Percentiles rank a stretch among this genome's conserved stretches.
Conservation (phyloP, 495 filamentous ascomycete genomes). For the Penicillium roqueforti region DNA sequence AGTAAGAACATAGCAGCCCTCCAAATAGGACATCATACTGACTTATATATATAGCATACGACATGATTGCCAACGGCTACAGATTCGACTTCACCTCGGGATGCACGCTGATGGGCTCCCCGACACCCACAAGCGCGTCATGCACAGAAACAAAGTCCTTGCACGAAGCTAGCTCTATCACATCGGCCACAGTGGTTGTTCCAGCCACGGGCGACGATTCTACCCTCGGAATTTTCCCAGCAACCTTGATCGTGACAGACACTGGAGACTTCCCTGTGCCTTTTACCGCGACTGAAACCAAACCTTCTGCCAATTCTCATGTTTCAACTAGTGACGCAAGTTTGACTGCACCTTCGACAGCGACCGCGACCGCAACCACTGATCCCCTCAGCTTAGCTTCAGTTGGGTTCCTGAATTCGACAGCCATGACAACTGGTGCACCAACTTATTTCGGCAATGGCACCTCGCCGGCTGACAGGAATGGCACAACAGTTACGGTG, state of each 20-base stretch:
- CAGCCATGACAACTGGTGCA: not conserved
- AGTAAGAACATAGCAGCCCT: not conserved
- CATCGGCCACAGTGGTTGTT: not conserved
- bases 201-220: not conserved
- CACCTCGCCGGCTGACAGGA: not conserved
- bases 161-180: not conserved
- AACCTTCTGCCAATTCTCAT: not conserved
- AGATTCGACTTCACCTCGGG: constrained; percentile 1
- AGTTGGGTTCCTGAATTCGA: not conserved
- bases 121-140: not conserved
- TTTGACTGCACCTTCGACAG: not conserved
- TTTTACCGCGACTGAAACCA: not conserved
- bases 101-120: not conserved
- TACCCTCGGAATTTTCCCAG: not conserved
- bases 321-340: not conserved
- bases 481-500: not conserved
- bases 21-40: not conserved
- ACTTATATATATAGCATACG: not conserved
- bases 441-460: not conserved
- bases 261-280: not conserved
- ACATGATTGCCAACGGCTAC: not conserved
- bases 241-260: constrained; percentile 1
- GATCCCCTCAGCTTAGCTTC: not conserved
- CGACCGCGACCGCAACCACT: not conserved
- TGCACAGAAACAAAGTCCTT: not conserved